Evolutionary conservation across 1,284 basidiomycete genomes (phyloP).

Genomic region (Macrocybe sp.): DNA sequence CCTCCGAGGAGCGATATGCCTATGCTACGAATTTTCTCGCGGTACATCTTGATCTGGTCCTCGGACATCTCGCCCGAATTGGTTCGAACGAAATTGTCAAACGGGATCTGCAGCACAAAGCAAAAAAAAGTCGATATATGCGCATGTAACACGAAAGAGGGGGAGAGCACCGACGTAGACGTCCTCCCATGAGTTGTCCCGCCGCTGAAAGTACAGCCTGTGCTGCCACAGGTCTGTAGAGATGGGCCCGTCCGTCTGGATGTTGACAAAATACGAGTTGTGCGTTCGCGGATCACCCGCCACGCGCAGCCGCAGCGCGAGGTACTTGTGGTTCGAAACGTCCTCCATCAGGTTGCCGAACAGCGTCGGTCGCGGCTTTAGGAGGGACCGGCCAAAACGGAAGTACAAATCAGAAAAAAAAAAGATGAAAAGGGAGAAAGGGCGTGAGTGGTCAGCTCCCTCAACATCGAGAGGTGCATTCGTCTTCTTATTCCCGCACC

Average conservation of each 20-base stretch:
- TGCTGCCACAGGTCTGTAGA: constrained; percentile 88
- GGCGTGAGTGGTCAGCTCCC: background rate
- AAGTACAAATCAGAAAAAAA: background rate
- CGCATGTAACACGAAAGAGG: background rate
- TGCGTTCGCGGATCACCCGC: constrained; percentile 66
- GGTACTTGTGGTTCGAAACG: constrained; percentile 72
- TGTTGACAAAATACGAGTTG: constrained; percentile 82
- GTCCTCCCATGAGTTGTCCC: constrained; percentile 80
- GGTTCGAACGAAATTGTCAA: constrained; percentile 78
- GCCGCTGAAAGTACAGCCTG: constrained; percentile 69
- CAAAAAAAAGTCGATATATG: background rate
- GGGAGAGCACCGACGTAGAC: constrained; percentile 57
- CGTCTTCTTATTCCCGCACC: constrained; percentile 16
- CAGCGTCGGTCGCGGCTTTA: constrained; percentile 59
- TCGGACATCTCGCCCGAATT: constrained; percentile 75
- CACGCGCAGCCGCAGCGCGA: constrained; percentile 72
- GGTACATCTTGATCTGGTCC: constrained; percentile 69
- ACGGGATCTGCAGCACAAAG: constrained; percentile 57
- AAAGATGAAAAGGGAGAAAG: background rate
- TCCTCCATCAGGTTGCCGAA: constrained; percentile 84
- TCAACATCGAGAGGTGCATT: no score
- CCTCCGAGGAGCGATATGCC: constrained; percentile 83
- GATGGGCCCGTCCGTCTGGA: constrained; percentile 80
- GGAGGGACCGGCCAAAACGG: no score
- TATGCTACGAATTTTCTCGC: constrained; percentile 71